Evolutionary conservation across 345 rosid genomes (phyloP).

Genomic region (Nephelium lappaceum): DNA sequence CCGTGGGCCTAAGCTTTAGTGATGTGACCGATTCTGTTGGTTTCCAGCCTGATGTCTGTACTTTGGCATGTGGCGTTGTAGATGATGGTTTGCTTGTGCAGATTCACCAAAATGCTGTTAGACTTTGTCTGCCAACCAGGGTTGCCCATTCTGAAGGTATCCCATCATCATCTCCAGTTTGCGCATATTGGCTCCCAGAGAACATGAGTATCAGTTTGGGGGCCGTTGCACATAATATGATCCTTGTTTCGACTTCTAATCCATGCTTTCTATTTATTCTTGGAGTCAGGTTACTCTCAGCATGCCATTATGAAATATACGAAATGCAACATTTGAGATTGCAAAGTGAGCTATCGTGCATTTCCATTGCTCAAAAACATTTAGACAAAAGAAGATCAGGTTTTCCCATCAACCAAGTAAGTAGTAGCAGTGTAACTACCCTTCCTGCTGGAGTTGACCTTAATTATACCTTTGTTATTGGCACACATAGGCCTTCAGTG

Average conservation of each 20-base stretch:
- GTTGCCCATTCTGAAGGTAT: constrained; percentile 85
- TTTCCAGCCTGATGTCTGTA: constrained; percentile 88
- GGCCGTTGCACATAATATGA: constrained; percentile 74
- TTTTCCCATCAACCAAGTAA: constrained; percentile 31
- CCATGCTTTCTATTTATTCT: constrained; percentile 83
- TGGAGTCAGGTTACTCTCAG: constrained; percentile 64
- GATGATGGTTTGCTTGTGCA: constrained; percentile 85
- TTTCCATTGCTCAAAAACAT: constrained; percentile 70
- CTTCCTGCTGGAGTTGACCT: constrained; percentile 67
- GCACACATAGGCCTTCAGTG: constrained; percentile 97
- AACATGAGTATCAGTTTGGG: constrained; percentile 86
- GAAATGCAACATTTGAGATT: constrained; percentile 77
- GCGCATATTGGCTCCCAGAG: constrained; percentile 78
- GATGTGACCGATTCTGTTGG: constrained; percentile 98
- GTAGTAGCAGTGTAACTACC: constrained; percentile 32
- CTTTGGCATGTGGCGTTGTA: constrained; percentile 92
- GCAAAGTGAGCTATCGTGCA: constrained; percentile 87
- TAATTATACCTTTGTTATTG: constrained; percentile 74
- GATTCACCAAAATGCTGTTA: constrained; percentile 81
- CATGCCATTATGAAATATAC: constrained; percentile 63
- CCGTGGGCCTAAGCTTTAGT: constrained; percentile 90
- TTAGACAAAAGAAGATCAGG: constrained; percentile 45
- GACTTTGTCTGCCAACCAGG: constrained; percentile 85
- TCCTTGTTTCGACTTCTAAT: constrained; percentile 88
- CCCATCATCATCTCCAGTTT: constrained; percentile 70